These are phyloP conservation scores for Clarireedia sp. DNA, from an alignment of 2,329 filamentous ascomycete species.

Conservation along the genomic window DNA sequence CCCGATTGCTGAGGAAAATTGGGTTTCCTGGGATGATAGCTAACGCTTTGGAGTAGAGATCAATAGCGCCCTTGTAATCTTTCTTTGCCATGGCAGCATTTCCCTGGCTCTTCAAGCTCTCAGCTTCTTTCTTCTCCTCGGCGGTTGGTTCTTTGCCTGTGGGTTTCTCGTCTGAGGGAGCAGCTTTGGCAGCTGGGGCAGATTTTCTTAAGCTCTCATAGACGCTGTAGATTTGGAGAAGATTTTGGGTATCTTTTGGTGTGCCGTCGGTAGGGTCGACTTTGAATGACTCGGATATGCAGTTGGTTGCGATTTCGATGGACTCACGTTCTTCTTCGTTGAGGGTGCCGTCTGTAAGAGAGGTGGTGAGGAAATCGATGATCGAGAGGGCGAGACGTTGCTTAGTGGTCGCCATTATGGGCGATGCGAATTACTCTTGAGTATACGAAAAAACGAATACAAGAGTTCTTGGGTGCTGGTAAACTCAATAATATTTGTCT, in stretches of 20 bases:
- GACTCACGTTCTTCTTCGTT: conserved; percentile 83
- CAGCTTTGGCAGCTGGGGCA: conserved; percentile 31
- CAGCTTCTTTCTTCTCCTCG: conserved; percentile 69
- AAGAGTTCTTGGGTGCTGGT: too few species aligned
- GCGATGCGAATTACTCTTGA: not conserved
- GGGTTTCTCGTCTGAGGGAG: conserved; percentile 35
- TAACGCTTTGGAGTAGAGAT: conserved; percentile 82
- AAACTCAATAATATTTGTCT: too few species aligned
- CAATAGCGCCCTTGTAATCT: conserved; percentile 76
- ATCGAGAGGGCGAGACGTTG: conserved; percentile 95
- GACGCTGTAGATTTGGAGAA: conserved; percentile 85
- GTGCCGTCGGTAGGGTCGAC: conserved; percentile 76
- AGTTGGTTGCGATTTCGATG: conserved; percentile 88
- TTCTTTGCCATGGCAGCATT: conserved; percentile 94
- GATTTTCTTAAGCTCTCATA: conserved; percentile 82
- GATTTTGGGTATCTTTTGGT: conserved; percentile 77
- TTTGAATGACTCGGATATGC: conserved; percentile 92
- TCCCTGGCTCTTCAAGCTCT: conserved; percentile 79
- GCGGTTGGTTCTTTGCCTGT: conserved; percentile 32
- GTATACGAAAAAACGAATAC: too few species aligned
- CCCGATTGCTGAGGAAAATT: conserved; percentile 96
- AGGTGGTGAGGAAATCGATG: conserved; percentile 85
- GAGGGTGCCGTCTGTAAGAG: conserved; percentile 80
- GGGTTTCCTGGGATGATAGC: conserved; percentile 75
- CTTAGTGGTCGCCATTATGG: conserved; percentile 30